Evolutionary conservation across 2,329 filamentous ascomycete genomes (phyloP).

Genomic region (Bretziella fagacearum): DNA sequence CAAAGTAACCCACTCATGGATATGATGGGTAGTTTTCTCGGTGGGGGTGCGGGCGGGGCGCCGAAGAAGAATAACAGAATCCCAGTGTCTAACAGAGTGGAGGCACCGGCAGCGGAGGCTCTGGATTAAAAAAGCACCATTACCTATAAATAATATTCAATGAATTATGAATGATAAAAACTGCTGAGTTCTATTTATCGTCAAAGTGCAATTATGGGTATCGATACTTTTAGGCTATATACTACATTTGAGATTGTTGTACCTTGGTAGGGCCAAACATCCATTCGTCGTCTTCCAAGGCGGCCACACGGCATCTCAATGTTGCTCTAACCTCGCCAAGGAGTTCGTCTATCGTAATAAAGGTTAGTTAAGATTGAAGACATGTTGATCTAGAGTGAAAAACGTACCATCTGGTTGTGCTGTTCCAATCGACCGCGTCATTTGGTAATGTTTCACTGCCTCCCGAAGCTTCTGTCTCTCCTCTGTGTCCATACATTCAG

Average conservation of each 20-base stretch:
- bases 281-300: slow-evolving; percentile 71
- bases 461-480: slow-evolving; percentile 44
- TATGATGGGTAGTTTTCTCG: slow-evolving; percentile 95
- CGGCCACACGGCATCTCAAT: slow-evolving; percentile 53
- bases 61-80: slow-evolving; percentile 21
- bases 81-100: slow-evolving; percentile 28
- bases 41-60: slow-evolving; percentile 33
- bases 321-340: slow-evolving; percentile 53
- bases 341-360: slow-evolving; percentile 37
- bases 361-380: background rate
- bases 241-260: too few relatives aligned
- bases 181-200: background rate
- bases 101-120: slow-evolving; percentile 39
- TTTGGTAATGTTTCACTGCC: slow-evolving; percentile 43
- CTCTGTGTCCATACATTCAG: slow-evolving; percentile 24
- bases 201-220: background rate
- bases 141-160: slow-evolving; percentile 17
- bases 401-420: slow-evolving; percentile 42
- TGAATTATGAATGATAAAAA: background rate
- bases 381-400: background rate
- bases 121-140: slow-evolving; percentile 30
- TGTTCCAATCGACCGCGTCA: slow-evolving; percentile 37
- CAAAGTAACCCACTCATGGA: slow-evolving; percentile 89
- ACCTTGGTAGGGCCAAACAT: slow-evolving; percentile 55
- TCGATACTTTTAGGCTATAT: too few relatives aligned